Evolutionary conservation across 129 eudicot genomes (phyloP).

Genomic region (Lactuca sativa): DNA sequence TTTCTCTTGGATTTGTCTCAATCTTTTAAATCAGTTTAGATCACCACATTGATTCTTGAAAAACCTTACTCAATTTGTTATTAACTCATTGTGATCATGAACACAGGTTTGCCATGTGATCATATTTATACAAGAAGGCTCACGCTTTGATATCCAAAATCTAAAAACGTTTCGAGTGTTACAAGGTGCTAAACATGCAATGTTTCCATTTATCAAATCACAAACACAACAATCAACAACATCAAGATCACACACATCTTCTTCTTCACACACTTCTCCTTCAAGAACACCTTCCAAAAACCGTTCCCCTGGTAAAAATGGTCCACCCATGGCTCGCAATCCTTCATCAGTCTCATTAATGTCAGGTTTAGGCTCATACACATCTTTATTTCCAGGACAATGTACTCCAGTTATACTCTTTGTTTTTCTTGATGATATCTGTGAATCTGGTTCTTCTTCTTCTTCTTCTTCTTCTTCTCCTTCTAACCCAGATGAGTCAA

Average conservation of each 20-base stretch:
- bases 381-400: constrained; percentile 86
- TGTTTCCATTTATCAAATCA: constrained; percentile 59
- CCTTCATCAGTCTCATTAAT: constrained; percentile 50
- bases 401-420: constrained; percentile 85
- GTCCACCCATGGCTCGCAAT: constrained; percentile 56
- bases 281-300: constrained; percentile 52
- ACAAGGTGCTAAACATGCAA: constrained; percentile 86
- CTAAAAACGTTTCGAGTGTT: constrained; percentile 68
- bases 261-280: constrained; percentile 48
- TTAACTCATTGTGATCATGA: constrained; percentile 30
- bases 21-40: constrained; percentile 7
- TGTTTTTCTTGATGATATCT: constrained; percentile 82
- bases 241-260: constrained; percentile 48
- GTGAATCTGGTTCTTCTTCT: constrained; percentile 38
- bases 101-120: constrained; percentile 91
- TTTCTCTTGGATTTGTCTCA: neutral
- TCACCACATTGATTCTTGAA: neutral
- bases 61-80: constrained; percentile 5
- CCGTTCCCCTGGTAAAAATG: constrained; percentile 67
- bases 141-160: constrained; percentile 77
- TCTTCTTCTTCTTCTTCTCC: constrained; percentile 29
- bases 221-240: constrained; percentile 44
- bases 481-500: constrained; percentile 46
- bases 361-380: constrained; percentile 70
- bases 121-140: constrained; percentile 74